A percentile compares a stretch with the other conserved stretches of the same genome.
These are phyloP conservation scores for Myrmaecium sp. DNA, from an alignment of 2,329 filamentous ascomycete genomes.

Conservation along the genomic window DNA sequence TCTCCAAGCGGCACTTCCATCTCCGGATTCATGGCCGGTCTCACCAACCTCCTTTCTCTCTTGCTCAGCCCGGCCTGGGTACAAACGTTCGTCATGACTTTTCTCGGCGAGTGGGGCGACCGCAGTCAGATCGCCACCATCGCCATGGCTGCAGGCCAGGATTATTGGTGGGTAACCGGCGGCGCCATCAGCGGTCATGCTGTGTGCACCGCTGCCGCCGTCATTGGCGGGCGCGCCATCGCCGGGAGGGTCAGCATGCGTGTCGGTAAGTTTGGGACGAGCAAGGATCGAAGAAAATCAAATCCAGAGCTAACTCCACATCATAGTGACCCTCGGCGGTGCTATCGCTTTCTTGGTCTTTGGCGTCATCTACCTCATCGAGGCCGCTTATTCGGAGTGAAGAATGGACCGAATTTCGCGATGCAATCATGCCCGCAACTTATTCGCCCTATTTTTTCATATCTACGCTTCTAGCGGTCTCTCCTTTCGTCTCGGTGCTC, in stretches of 20 bases:
- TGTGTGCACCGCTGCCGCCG: constrained; percentile 78
- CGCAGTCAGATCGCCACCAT: constrained; percentile 96
- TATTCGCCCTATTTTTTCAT: no score
- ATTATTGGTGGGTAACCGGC: constrained; percentile 97
- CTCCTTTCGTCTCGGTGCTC: no score
- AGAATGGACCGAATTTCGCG: no score
- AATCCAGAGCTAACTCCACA: constrained; percentile 10
- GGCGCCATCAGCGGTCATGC: constrained; percentile 77
- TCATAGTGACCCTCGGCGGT: constrained; percentile 73
- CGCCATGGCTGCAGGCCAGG: constrained; percentile 93
- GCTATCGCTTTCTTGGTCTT: constrained; percentile 82
- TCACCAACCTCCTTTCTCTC: constrained; percentile 74
- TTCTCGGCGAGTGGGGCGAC: constrained; percentile 95
- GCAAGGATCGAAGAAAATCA: constrained; percentile 2
- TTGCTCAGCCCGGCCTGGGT: constrained; percentile 94
- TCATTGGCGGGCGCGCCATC: constrained; percentile 81
- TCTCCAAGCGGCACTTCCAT: constrained; percentile 37
- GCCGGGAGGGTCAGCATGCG: constrained; percentile 87
- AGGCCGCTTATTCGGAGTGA: constrained; percentile 44
- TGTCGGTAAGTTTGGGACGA: constrained; percentile 54
- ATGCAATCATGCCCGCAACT: no score
- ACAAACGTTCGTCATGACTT: constrained; percentile 98
- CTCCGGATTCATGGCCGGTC: constrained; percentile 39
- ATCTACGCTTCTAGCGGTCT: no score
- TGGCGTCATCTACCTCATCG: constrained; percentile 77